phyloP scores from a whole-genome alignment of 352 stramenopile species.

The Phytophthora meadii region DNA sequence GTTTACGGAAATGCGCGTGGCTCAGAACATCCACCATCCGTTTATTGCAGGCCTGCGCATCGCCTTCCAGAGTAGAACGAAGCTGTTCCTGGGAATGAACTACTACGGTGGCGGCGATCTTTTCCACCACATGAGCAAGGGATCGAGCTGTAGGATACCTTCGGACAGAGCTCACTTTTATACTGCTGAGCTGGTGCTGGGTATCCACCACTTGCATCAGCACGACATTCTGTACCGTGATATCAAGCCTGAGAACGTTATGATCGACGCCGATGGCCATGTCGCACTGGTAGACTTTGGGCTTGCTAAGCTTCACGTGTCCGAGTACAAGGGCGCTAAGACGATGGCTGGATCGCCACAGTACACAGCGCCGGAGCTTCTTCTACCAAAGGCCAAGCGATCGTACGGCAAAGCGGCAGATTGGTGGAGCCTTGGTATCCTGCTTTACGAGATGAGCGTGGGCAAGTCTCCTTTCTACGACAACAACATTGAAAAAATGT shows the following conservation, averaged over 20 bases:
- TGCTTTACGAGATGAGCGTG: constrained; percentile 94
- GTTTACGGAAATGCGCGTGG: constrained; percentile 91
- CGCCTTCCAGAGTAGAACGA: constrained; percentile 88
- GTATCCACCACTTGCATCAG: constrained; percentile 93
- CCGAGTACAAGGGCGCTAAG: constrained; percentile 88
- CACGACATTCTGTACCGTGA: constrained; percentile 97
- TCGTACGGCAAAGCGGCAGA: constrained; percentile 90
- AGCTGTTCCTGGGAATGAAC: constrained; percentile 90
- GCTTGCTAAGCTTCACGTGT: constrained; percentile 93
- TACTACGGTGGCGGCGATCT: constrained; percentile 89
- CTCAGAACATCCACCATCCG: constrained; percentile 89
- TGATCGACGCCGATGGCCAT: constrained; percentile 95
- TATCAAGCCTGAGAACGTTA: constrained; percentile 97
- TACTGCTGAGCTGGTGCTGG: constrained; percentile 92
- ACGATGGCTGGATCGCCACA: constrained; percentile 90
- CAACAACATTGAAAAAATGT: constrained; percentile 95
- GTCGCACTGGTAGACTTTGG: constrained; percentile 96
- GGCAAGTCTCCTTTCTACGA: constrained; percentile 94
- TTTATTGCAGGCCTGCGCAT: constrained; percentile 88
- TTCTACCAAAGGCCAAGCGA: constrained; percentile 86
- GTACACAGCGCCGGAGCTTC: constrained; percentile 86
- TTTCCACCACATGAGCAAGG: constrained; percentile 92
- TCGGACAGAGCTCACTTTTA: constrained; percentile 91
- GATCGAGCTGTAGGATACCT: constrained; percentile 85
- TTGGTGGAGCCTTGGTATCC: constrained; percentile 91